Evolutionary conservation across 2,329 filamentous ascomycete genomes (phyloP), one percentile per base, ranked within the genome.

Genomic region (Eutypella sp.): DNA sequence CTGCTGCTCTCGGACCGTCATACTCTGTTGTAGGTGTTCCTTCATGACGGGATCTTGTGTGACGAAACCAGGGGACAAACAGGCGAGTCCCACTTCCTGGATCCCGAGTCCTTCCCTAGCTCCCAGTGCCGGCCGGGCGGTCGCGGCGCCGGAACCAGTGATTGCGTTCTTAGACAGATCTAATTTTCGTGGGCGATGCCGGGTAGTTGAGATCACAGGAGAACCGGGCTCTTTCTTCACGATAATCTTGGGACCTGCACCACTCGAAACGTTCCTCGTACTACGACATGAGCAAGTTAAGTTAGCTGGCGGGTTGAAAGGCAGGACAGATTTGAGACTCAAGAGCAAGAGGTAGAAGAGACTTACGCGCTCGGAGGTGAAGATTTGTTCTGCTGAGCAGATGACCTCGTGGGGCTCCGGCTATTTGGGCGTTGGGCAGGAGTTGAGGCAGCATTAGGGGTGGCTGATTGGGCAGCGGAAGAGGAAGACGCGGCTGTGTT

Each of bases 21-120:
- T 82, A 67, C 93, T 97, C 56, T 92, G 83, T 68, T 97, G 90
- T 44, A 99, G 73, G 67, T 97, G 91, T 67, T 96, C 89, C 62
- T 93, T 85, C 89, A 96, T 95, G 18, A 87, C 80, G n/a, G 93
- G 92, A 67, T 99, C 90, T 58, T 97, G 88, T 15, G 93, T 97
- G 55, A 95, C 84, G 61, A 99, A 97, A 44, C 93, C 93, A 0
- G 93, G 93, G 2, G 93, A 97, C 45, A 99, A 75, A 61, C 93
- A 99, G 36, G 92, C 92, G 46, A 97, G 77, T 47, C 93, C 93
- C 22, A 97, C 87, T 67, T 96, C 89, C 59, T 95, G 90, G 61
- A 97, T 92, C 36, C 79, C 87, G 31, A 93, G 71, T 19, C 84
- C 81, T 39, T 95, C 89, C 56, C 89, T 81, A 20, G 84, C 85